Evolutionary conservation across 2,329 filamentous ascomycete genomes (phyloP), one percentile per base, ranked within the genome.

Genomic region (Blastomyces parvus): DNA sequence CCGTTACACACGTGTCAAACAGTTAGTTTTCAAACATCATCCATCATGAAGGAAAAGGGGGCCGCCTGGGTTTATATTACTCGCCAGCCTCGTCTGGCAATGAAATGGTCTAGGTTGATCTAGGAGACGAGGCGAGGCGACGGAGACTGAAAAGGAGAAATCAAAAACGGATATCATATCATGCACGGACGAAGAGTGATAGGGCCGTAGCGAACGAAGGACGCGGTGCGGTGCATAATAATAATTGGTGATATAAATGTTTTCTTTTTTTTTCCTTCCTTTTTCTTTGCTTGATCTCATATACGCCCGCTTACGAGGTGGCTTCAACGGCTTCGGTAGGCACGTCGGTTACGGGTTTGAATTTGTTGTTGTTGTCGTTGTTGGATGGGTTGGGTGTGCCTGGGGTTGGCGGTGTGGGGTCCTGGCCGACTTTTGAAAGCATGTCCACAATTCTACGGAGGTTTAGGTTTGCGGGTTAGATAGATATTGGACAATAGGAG

Each of bases 391-490:
- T 59, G 27, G 63, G 55, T 4, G 55, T 61, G 19, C 42, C 53
- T n/a, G 63, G 50, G n/a, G 61, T 56, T 17, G 25, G 33, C 40
- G 63, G 52, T 11, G 65, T 36, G 59, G 44, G 36, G 60, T 60
- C 61, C 13, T 61, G 50, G 27, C 53, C 46, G 44, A 75, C 63
- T 57, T 74, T 69, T 33, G 73, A 71, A 42, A 78, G 70, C 64
- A 77, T 74, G 61, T 72, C 71, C 66, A 77, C 70, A 52, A 78
- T 72, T 68, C 76, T 78, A 62, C 46, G 30, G 36, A 6, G 36
- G 3, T 50, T n/a, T 8, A 3, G 5, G 11, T 25, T 38, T 58
- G 22, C 11, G 2, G 22, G 38, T 58, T 40, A n/a, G n/a, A n/a
- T n/a, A 46, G 42, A 46, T 9, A 46, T 5, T 48, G 19, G 30